Evolutionary conservation across 108 stramenopile genomes (phyloP).

Genomic region (Cylindrotheca fusiformis): DNA sequence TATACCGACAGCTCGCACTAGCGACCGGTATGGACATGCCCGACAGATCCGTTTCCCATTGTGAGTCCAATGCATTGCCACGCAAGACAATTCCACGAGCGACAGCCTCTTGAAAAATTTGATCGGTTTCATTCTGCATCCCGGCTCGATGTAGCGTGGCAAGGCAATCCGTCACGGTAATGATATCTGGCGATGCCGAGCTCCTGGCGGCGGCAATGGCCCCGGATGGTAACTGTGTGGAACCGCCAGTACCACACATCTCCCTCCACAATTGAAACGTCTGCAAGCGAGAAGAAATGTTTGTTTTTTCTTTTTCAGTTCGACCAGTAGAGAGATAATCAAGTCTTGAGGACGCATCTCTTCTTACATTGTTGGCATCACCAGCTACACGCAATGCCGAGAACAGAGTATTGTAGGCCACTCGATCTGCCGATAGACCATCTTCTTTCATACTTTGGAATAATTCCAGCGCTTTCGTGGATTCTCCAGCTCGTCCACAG

Average conservation of each 20-base stretch:
- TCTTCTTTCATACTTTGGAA: conserved; percentile 67
- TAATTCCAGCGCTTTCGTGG: conserved; percentile 54
- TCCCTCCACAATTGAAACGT: conserved; percentile 66
- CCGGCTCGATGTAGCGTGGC: conserved; percentile 53
- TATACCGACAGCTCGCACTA: conserved; percentile 62
- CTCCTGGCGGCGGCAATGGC: conserved; percentile 27
- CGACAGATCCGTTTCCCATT: conserved; percentile 69
- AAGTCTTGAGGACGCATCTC: not conserved
- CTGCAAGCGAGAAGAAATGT: conserved; percentile 5
- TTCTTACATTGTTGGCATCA: conserved; percentile 32
- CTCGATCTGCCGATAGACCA: conserved; percentile 60
- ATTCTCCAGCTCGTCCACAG: conserved; percentile 62
- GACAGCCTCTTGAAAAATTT: conserved; percentile 73
- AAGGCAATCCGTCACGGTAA: conserved; percentile 75
- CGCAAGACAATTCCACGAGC: conserved; percentile 51
- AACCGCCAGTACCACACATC: conserved; percentile 43
- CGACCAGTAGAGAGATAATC: too few relatives aligned
- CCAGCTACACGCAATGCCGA: conserved; percentile 62
- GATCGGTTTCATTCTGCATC: conserved; percentile 35
- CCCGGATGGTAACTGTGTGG: not conserved
- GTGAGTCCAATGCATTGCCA: conserved; percentile 49
- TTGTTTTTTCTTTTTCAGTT: too few relatives aligned
- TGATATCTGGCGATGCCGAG: conserved; percentile 66
- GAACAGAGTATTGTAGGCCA: conserved; percentile 79
- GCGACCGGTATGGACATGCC: conserved; percentile 75